A percentile compares a stretch with the other conserved stretches of the same genome.
Conservation (phyloP, 1,139 yeast species). For the Hansenula sp. region DNA sequence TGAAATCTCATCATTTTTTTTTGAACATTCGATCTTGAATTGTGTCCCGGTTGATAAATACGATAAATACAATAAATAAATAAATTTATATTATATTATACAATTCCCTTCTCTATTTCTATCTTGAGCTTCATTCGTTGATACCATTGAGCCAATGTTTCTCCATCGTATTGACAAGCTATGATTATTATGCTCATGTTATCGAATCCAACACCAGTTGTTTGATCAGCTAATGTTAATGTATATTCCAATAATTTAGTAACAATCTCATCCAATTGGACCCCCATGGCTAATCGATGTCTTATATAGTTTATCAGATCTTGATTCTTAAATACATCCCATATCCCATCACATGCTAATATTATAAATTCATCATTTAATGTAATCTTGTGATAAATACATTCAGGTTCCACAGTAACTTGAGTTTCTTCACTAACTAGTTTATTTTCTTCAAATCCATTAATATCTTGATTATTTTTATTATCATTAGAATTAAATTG, state of each 20-base stretch:
- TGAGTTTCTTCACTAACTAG: constrained; percentile 34
- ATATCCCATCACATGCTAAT: constrained; percentile 74
- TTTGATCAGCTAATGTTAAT: constrained; percentile 65
- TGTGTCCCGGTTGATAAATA: no score
- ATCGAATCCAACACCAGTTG: constrained; percentile 77
- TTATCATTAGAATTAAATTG: constrained; percentile 20
- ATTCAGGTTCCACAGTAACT: constrained; percentile 69
- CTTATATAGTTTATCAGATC: constrained; percentile 51
- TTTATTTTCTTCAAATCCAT: constrained; percentile 4
- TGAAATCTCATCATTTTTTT: no score
- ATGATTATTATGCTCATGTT: constrained; percentile 71
- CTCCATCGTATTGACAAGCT: constrained; percentile 46
- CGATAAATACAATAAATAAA: not conserved
- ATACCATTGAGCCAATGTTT: constrained; percentile 54
- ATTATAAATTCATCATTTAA: constrained; percentile 61
- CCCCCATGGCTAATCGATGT: constrained; percentile 52
- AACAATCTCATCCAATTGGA: constrained; percentile 53
- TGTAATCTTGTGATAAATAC: constrained; percentile 45
- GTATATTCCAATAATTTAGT: constrained; percentile 62
- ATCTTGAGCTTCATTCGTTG: constrained; percentile 44
- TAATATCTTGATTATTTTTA: constrained; percentile 9
- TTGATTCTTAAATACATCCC: constrained; percentile 70
- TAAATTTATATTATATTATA: not conserved
- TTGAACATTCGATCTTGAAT: no score
- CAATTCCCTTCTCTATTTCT: constrained; percentile 39